These are phyloP conservation scores for Phytophthora citricola DNA, from an alignment of 352 stramenopile species.

Conservation along the genomic window DNA sequence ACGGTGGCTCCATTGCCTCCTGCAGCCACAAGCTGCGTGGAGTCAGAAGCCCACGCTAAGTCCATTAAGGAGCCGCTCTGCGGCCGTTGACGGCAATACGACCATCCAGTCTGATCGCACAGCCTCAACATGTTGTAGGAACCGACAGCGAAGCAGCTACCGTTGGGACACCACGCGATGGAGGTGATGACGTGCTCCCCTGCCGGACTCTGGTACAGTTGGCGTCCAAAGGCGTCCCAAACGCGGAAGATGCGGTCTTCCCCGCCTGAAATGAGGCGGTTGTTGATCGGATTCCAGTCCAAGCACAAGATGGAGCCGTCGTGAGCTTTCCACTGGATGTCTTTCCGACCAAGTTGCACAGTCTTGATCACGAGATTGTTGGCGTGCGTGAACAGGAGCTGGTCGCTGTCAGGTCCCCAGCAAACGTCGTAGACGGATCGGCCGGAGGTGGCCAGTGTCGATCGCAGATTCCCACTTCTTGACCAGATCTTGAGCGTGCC, in stretches of 20 bases:
- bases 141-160: conserved; percentile 91
- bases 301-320: conserved; percentile 91
- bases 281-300: conserved; percentile 95
- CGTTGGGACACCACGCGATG: conserved; percentile 92
- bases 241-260: conserved; percentile 94
- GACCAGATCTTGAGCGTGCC: conserved; percentile 95
- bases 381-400: conserved; percentile 90
- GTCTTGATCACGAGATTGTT: conserved; percentile 93
- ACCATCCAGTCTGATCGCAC: conserved; percentile 94
- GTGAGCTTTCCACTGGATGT: conserved; percentile 93
- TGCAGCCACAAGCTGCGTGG: conserved; percentile 90
- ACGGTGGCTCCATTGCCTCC: conserved; percentile 89
- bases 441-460: conserved; percentile 84
- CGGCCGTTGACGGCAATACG: conserved; percentile 84
- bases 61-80: conserved; percentile 88
- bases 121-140: conserved; percentile 93
- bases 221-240: conserved; percentile 93
- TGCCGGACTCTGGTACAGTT: conserved; percentile 87
- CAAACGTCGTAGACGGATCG: conserved; percentile 89
- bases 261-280: conserved; percentile 91
- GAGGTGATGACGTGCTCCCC: conserved; percentile 93
- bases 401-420: conserved; percentile 93
- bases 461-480: conserved; percentile 87
- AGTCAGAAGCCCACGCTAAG: conserved; percentile 90
- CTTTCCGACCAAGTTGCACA: conserved; percentile 86